phyloP scores from a whole-genome alignment of 2,329 filamentous ascomycete species.

The Cordyceps farinosa region DNA sequence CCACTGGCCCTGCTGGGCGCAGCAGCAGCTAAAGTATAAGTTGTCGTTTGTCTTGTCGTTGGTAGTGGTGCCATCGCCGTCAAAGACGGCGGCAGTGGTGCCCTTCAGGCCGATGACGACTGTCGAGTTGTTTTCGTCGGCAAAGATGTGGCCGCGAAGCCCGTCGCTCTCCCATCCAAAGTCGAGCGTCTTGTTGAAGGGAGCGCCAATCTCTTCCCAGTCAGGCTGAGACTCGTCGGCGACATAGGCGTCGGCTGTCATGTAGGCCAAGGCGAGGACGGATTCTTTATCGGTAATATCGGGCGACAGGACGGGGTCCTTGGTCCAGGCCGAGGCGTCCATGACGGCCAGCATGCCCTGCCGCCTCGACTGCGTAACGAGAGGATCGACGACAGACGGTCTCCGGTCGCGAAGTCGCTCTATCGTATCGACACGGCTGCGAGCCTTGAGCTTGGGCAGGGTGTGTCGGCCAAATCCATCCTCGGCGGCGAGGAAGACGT shows the following conservation, averaged over 20 bases:
- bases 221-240: slow-evolving; percentile 66
- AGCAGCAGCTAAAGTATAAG: slow-evolving; percentile 96
- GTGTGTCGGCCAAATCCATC: slow-evolving; percentile 52
- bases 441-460: slow-evolving; percentile 54
- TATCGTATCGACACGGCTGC: slow-evolving; percentile 65
- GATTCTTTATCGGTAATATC: slow-evolving; percentile 84
- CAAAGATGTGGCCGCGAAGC: slow-evolving; percentile 86
- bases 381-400: slow-evolving; percentile 70
- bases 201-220: slow-evolving; percentile 76
- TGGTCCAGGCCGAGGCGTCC: slow-evolving; percentile 73
- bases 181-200: slow-evolving; percentile 80
- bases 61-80: slow-evolving; percentile 93
- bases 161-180: slow-evolving; percentile 94
- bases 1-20: slow-evolving; percentile 85
- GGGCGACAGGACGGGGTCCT: slow-evolving; percentile 74
- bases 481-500: slow-evolving; percentile 60
- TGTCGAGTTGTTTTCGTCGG: slow-evolving; percentile 79
- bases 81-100: slow-evolving; percentile 84
- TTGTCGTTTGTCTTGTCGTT: slow-evolving; percentile 99
- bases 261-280: slow-evolving; percentile 77
- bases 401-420: slow-evolving; percentile 78
- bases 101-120: slow-evolving; percentile 92
- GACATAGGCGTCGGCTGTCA: slow-evolving; percentile 88
- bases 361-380: slow-evolving; percentile 69
- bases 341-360: slow-evolving; percentile 62